Percentiles rank a stretch among this genome's conserved stretches.
These are phyloP conservation scores for Beta vulgaris DNA, from an alignment of 148 eudicot genomes.

Conservation along the genomic window DNA sequence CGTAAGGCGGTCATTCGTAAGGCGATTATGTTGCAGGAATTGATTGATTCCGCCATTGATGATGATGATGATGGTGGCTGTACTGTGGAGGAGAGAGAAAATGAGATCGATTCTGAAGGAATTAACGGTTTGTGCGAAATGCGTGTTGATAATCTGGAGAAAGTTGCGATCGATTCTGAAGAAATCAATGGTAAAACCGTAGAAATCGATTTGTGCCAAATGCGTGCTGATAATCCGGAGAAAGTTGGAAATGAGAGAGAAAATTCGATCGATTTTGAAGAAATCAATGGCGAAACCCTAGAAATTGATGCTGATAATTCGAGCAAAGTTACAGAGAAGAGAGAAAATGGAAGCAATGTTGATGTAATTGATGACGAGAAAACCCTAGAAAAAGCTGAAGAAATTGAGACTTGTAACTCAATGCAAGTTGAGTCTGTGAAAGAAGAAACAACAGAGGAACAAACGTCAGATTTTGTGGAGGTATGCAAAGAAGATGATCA, in stretches of 20 bases:
- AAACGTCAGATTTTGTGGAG: background rate
- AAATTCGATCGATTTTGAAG: no score
- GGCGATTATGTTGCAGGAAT: conserved; percentile 61
- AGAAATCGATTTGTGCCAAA: background rate
- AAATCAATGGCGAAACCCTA: no score
- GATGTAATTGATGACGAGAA: background rate
- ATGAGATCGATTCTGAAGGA: background rate
- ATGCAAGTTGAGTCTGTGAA: conserved; percentile 4
- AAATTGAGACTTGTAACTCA: background rate
- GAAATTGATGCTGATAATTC: background rate
- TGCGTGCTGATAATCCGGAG: background rate
- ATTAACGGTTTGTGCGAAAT: no score
- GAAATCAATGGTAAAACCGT: background rate
- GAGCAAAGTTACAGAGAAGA: no score
- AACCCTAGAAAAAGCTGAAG: background rate
- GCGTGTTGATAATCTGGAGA: background rate
- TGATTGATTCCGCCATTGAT: conserved; percentile 38
- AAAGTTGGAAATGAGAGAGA: background rate
- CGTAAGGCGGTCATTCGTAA: conserved; percentile 54
- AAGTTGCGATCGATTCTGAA: no score
- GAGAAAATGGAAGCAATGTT: no score
- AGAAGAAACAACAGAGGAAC: background rate
- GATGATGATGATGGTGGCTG: background rate
- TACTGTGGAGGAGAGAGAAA: background rate
- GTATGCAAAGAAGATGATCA: background rate